Conservation (phyloP, 495 filamentous ascomycete species). For the Hypoxylon perforatum region DNA sequence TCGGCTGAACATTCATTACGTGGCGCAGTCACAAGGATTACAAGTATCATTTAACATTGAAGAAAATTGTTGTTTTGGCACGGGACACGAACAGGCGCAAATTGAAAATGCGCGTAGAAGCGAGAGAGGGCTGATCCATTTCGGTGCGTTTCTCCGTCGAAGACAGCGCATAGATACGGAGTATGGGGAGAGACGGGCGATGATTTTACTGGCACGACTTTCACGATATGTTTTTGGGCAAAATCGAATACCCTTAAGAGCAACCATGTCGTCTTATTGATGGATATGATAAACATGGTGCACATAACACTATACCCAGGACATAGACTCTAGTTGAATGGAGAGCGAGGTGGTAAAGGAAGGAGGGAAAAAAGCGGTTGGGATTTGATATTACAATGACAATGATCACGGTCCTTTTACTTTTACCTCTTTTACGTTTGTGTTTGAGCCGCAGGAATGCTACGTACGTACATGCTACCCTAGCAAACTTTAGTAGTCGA, state of each 20-base stretch:
- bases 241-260: constrained; percentile 22
- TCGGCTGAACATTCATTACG: constrained; percentile 1
- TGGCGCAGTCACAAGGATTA: constrained; percentile 9
- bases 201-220: constrained; percentile 28
- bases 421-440: no score
- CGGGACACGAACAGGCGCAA: background rate
- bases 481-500: no score
- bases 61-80: constrained; percentile 18
- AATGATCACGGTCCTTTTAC: background rate
- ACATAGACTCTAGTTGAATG: constrained; percentile 28
- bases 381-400: constrained; percentile 16
- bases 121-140: constrained; percentile 14
- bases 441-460: constrained; percentile 35
- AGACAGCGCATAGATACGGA: constrained; percentile 4
- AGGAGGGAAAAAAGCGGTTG: background rate
- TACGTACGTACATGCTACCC: constrained; percentile 12
- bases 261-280: constrained; percentile 10
- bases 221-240: constrained; percentile 8
- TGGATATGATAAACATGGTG: constrained; percentile 4
- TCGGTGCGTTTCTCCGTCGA: background rate
- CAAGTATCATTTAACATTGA: constrained; percentile 22
- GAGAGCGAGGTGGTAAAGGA: background rate
- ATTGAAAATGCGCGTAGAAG: constrained; percentile 5
- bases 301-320: constrained; percentile 37
- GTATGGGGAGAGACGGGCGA: constrained; percentile 8